These are phyloP conservation scores for Taiozyma onychis DNA, from an alignment of 1,139 yeast species.

Conservation along the genomic window DNA sequence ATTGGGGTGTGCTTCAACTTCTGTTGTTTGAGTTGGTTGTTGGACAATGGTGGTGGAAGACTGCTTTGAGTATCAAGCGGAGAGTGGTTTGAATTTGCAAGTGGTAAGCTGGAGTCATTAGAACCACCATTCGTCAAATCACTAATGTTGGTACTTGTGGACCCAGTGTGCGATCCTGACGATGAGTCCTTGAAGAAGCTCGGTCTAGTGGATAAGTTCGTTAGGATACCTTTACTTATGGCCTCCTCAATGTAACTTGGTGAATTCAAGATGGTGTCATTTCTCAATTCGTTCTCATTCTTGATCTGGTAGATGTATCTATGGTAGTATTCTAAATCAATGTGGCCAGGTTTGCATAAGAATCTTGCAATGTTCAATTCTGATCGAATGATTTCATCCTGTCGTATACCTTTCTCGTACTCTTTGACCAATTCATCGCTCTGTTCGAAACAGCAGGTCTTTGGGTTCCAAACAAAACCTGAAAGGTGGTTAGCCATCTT, in stretches of 20 bases:
- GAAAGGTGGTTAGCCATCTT: conserved; percentile 17
- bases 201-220: conserved; percentile 10
- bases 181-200: conserved; percentile 6
- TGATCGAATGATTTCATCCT: conserved; percentile 8
- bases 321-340: conserved; percentile 22
- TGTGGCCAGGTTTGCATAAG: conserved; percentile 20
- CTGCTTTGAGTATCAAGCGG: neutral
- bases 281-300: conserved; percentile 7
- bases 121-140: neutral
- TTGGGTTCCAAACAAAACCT: conserved; percentile 20
- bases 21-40: neutral
- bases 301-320: conserved; percentile 14
- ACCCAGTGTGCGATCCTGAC: neutral
- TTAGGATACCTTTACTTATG: conserved; percentile 17
- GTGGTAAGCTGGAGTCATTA: neutral
- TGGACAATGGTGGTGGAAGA: neutral
- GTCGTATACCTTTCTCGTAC: conserved; percentile 9
- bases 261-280: conserved; percentile 15
- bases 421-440: conserved; percentile 8
- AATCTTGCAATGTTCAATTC: conserved; percentile 18
- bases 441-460: conserved; percentile 15
- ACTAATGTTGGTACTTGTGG: neutral
- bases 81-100: neutral
- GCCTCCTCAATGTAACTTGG: conserved; percentile 22
- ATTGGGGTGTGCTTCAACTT: neutral